Evolutionary conservation across 225 moss, liverwort and hornwort genomes (phyloP).

Genomic region (Rhytidiadelphus loreus): DNA sequence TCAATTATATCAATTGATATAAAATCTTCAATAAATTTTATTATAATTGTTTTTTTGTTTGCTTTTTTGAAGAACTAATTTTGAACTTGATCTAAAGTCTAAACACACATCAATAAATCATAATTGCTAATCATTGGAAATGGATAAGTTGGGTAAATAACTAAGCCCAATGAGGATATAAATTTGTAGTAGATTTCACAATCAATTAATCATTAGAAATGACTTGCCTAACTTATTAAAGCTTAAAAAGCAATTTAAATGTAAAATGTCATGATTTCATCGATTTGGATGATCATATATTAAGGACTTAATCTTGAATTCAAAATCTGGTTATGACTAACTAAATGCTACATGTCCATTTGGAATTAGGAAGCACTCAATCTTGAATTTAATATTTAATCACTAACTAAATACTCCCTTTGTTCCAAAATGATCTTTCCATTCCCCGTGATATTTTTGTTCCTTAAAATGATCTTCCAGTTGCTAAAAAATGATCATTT

Average conservation of each 20-base stretch:
- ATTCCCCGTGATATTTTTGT: too few relatives aligned
- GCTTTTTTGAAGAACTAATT: too few relatives aligned
- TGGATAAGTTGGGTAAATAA: too few relatives aligned
- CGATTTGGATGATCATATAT: not conserved
- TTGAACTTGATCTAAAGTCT: too few relatives aligned
- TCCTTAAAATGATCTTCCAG: not conserved
- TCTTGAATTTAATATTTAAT: not conserved
- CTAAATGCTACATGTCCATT: not conserved
- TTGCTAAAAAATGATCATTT: not conserved
- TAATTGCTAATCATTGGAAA: not conserved
- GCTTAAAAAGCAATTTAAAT: not conserved
- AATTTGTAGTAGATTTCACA: not conserved
- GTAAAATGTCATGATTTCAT: not conserved
- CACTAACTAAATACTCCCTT: not conserved
- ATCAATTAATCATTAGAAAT: too few relatives aligned
- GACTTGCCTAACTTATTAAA: not conserved
- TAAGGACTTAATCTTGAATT: too few relatives aligned
- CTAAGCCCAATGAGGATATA: not conserved
- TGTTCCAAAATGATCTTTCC: accelerated
- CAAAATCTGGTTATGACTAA: not conserved
- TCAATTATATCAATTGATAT: too few relatives aligned
- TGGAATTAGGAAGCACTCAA: not conserved
- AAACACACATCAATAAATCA: too few relatives aligned
- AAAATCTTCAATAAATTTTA: not conserved
- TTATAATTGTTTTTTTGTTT: not conserved